Evolutionary conservation across 331 rosid genomes (phyloP).

Genomic region (Prunus yedoensis): DNA sequence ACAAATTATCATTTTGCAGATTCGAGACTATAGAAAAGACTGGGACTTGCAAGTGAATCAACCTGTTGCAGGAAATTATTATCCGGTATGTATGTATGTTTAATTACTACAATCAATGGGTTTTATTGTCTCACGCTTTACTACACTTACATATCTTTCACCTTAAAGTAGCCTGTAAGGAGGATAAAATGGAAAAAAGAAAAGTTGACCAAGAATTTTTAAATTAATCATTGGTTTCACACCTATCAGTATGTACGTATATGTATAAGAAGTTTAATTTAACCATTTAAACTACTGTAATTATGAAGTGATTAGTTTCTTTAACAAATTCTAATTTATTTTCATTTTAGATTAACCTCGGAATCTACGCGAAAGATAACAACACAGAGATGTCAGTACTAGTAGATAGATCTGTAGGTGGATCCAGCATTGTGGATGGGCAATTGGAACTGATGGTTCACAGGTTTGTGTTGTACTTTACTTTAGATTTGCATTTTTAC

Average conservation of each 20-base stretch:
- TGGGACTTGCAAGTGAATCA: conserved; percentile 75
- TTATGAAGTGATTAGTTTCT: background rate
- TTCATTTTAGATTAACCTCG: conserved; percentile 75
- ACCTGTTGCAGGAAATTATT: conserved; percentile 89
- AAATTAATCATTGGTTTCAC: background rate
- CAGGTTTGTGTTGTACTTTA: conserved; percentile 44
- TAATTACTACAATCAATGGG: too few species aligned
- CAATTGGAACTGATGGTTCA: conserved; percentile 87
- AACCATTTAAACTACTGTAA: background rate
- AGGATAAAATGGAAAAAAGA: background rate
- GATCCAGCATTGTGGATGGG: conserved; percentile 84
- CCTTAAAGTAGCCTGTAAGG: too few species aligned
- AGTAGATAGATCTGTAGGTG: conserved; percentile 85
- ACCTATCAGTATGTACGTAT: background rate
- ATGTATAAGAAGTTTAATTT: background rate
- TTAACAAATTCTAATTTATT: background rate
- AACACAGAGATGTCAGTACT: conserved; percentile 62
- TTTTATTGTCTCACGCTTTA: too few species aligned
- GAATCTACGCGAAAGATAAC: conserved; percentile 64
- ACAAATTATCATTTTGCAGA: conserved; percentile 37
- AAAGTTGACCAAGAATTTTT: background rate
- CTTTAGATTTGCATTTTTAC: background rate
- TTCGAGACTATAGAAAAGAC: conserved; percentile 66
- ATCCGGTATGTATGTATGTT: conserved; percentile 53
- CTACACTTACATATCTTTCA: too few species aligned